Evolutionary conservation across 2,329 filamentous ascomycete genomes (phyloP).

Genomic region (Colletotrichum sp.): DNA sequence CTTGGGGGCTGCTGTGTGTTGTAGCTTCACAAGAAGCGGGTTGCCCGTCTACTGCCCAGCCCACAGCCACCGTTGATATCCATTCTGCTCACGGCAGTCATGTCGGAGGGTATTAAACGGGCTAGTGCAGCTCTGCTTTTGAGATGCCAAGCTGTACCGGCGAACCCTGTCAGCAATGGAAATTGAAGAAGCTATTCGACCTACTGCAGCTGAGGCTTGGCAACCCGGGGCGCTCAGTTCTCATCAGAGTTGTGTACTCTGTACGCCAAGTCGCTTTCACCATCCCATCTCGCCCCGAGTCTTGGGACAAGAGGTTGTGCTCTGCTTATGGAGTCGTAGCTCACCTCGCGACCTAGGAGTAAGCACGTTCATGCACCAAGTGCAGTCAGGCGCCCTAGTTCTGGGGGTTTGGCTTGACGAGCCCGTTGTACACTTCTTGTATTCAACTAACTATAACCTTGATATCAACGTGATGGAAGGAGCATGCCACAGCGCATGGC

Average conservation of each 20-base stretch:
- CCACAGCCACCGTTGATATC: constrained; percentile 8
- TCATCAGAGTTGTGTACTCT: neutral
- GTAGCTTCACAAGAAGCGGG: neutral
- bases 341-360: neutral
- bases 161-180: neutral
- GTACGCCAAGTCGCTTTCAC: neutral
- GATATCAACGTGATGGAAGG: neutral
- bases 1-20: neutral
- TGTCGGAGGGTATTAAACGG: neutral
- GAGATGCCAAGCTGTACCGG: neutral
- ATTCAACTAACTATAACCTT: neutral
- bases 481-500: neutral
- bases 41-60: constrained; percentile 3
- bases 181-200: neutral
- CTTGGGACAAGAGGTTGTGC: neutral
- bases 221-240: neutral
- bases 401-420: neutral
- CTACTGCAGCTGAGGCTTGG: neutral
- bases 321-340: neutral
- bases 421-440: neutral
- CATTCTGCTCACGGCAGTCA: neutral
- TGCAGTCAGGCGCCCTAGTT: neutral
- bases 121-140: neutral
- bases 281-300: neutral
- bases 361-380: neutral